Evolutionary conservation across 208 protist species (phyloP), one percentile per base, ranked within the genome.

Genomic region (Novymonas esmeraldas): DNA sequence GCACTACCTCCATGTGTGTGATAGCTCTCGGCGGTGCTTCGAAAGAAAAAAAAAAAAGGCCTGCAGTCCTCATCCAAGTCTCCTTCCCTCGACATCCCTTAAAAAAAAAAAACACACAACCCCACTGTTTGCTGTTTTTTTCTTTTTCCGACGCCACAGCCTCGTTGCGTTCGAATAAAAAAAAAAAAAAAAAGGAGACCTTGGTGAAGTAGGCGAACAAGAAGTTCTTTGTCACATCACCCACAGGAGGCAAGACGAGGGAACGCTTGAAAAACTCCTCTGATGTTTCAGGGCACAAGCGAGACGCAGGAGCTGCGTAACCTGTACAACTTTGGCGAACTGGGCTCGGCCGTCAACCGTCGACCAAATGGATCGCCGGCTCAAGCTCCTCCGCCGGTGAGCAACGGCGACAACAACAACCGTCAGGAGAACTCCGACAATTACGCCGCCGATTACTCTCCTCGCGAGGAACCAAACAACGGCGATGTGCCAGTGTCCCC

Each of bases 271-370:
- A n/a, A n/a, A n/a, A n/a, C n/a, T n/a, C n/a, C 7, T 3, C 31
- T 44, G 46, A 68, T 73, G 59, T 70, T 64, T 20, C 56, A 60
- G 49, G 63, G 57, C 14, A 55, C 46, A 22, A 75, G 59, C 26
- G 69, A 75, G 46, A 68, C 46, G 22, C 69, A 75, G 44, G 69
- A 75, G 69, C 69, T 75, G 10, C 61, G 39, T 46, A 59, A 56
- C 50, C 54, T 82, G 34, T 90, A 90, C 63, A 75, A 87, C 56
- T 90, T 90, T 67, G 75, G 72, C 20, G 58, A 46, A 36, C 60
- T 34, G 3, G 66, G 72, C 3, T 73, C 74, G 6, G 48, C 69
- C 2, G 60, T 29, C 20, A 76, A 50, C 20, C 28, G 34, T 14
- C 14, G 42, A 4, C 20, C n/a, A 4, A 44, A 16, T 41, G 6